Evolutionary conservation across 1,284 basidiomycete genomes (phyloP).

Genomic region (Omphalotus olearius): DNA sequence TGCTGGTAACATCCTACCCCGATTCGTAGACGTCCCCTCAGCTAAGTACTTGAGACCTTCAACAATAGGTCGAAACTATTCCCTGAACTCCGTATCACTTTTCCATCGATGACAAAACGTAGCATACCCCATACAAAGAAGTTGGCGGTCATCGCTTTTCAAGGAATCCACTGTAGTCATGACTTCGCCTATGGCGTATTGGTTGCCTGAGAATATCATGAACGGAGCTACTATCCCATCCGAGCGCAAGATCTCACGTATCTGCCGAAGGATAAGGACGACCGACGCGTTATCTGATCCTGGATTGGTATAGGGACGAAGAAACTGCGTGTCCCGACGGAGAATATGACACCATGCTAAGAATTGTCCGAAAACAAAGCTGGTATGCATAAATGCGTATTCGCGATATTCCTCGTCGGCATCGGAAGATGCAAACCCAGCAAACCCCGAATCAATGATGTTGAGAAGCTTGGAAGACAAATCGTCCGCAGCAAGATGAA

Average conservation of each 20-base stretch:
- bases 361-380: slow-evolving; percentile 10
- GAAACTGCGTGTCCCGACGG: slow-evolving; percentile 7
- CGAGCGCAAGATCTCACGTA: slow-evolving; percentile 4
- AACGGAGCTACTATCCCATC: neutral
- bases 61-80: slow-evolving; percentile 3
- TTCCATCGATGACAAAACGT: slow-evolving; percentile 10
- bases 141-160: slow-evolving; percentile 2
- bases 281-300: neutral
- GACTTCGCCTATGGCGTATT: slow-evolving; percentile 8
- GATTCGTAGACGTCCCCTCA: neutral
- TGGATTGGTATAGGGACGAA: neutral
- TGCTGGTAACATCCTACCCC: too few species aligned
- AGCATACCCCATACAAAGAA: slow-evolving; percentile 10
- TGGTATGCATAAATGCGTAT: slow-evolving; percentile 5
- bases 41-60: neutral
- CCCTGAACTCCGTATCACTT: slow-evolving; percentile 1
- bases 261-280: neutral
- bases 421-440: neutral
- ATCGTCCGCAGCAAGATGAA: slow-evolving; percentile 8
- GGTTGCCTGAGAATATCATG: slow-evolving; percentile 3
- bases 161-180: slow-evolving; percentile 2
- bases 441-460: neutral
- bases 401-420: neutral
- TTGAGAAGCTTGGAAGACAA: slow-evolving; percentile 9
- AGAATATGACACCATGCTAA: slow-evolving; percentile 11